Conservation (phyloP, 148 eudicot species). For the Camellia sinensis region DNA sequence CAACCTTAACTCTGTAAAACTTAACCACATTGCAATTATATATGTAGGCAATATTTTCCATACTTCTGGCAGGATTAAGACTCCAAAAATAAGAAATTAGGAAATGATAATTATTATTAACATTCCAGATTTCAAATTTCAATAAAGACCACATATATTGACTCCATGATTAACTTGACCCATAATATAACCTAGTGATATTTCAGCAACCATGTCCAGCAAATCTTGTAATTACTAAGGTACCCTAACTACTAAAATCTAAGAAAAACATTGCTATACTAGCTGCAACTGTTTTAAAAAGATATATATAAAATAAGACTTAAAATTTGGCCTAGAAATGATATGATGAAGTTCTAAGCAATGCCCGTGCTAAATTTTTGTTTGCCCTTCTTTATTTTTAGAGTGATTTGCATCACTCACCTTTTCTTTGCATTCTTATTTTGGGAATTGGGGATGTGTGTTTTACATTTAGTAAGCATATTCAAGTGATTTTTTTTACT, state of each 20-base stretch:
- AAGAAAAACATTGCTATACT: not conserved
- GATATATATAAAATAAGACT: not conserved
- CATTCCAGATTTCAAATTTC: not conserved
- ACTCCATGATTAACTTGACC: not conserved
- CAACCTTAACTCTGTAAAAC: no score
- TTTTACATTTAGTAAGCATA: not conserved
- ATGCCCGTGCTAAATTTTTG: not conserved
- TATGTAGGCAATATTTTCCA: no score
- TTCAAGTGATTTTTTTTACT: not conserved
- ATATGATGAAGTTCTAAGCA: not conserved
- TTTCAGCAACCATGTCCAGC: not conserved
- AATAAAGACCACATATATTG: not conserved
- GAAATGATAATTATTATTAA: not conserved
- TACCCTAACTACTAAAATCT: not conserved
- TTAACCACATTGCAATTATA: no score
- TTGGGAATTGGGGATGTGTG: not conserved
- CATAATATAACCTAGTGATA: not conserved
- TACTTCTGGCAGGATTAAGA: no score
- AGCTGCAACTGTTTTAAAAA: not conserved
- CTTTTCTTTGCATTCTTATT: not conserved
- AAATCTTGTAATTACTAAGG: not conserved
- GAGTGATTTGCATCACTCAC: constrained; percentile 1
- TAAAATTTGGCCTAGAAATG: not conserved
- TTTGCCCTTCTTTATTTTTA: not conserved
- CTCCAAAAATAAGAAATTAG: no score